A percentile compares a stretch with the other conserved stretches of the same genome.
Conservation (phyloP, 345 rosid species). For the Raphanus raphanistrum region DNA sequence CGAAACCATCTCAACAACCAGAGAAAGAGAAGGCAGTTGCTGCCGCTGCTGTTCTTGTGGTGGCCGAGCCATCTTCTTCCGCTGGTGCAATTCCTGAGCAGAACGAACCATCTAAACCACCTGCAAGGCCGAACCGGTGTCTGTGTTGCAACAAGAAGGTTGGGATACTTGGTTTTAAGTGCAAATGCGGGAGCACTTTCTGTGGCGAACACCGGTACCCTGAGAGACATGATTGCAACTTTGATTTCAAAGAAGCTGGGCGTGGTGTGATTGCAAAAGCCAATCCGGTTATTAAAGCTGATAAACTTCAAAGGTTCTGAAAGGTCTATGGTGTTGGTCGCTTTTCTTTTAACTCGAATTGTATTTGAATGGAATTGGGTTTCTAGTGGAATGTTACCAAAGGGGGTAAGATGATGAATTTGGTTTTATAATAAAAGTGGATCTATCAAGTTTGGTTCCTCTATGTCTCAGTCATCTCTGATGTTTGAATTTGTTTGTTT, state of each 20-base stretch:
- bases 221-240: conserved; percentile 39
- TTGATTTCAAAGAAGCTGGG: conserved; percentile 38
- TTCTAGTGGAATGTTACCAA: conserved; percentile 20
- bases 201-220: conserved; percentile 43
- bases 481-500: background rate
- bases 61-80: conserved; percentile 9
- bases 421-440: conserved; percentile 37
- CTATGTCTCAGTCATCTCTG: background rate
- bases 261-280: conserved; percentile 39
- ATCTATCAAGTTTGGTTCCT: conserved; percentile 16
- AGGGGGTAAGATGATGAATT: conserved; percentile 6
- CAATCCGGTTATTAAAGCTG: conserved; percentile 41
- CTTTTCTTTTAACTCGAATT: background rate
- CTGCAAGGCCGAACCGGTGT: conserved; percentile 36
- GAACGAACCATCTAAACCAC: conserved; percentile 7
- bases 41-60: background rate
- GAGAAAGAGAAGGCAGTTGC: background rate
- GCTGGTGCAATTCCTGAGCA: background rate
- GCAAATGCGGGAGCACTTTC: conserved; percentile 40
- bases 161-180: conserved; percentile 42
- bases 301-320: conserved; percentile 42
- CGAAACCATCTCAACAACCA: background rate
- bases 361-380: conserved; percentile 25
- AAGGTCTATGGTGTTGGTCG: background rate
- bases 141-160: conserved; percentile 39